Percentiles rank a stretch among this genome's conserved stretches.
These are phyloP conservation scores for Meyerozyma carpophila DNA, from an alignment of 1,139 yeast genomes.

Conservation along the genomic window DNA sequence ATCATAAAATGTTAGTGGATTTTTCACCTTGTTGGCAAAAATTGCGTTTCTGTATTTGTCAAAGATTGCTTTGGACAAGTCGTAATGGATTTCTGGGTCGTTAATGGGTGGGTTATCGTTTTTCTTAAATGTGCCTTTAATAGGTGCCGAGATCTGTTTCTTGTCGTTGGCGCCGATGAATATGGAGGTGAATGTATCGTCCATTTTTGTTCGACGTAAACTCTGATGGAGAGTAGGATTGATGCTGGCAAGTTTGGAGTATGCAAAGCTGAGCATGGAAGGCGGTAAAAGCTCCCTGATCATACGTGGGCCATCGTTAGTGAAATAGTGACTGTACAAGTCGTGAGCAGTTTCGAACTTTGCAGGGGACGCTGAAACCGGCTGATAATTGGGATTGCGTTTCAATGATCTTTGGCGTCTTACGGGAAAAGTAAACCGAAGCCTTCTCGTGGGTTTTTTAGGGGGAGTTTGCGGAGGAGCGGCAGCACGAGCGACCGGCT, in stretches of 20 bases:
- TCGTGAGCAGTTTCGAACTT: conserved; percentile 24
- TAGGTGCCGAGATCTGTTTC: conserved; percentile 15
- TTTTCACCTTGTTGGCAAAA: conserved; percentile 15
- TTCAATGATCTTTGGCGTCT: conserved; percentile 31
- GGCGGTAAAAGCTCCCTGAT: conserved; percentile 27
- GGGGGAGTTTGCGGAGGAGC: conserved; percentile 1
- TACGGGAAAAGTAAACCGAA: conserved; percentile 30
- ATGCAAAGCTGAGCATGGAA: conserved; percentile 22
- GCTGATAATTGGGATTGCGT: conserved; percentile 7
- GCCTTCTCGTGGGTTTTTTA: conserved; percentile 2
- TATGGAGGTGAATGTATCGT: conserved; percentile 1
- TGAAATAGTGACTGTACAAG: conserved; percentile 19
- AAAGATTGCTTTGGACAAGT: conserved; percentile 11
- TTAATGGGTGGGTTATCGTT: conserved; percentile 4
- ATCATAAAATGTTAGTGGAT: conserved; percentile 24
- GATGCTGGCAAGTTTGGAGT: conserved; percentile 14
- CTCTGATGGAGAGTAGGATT: conserved; percentile 17
- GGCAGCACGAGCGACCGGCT: conserved; percentile 1
- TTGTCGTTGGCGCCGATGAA: background rate
- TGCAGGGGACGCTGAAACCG: conserved; percentile 4
- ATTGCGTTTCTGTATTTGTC: conserved; percentile 24
- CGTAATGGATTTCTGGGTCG: conserved; percentile 3
- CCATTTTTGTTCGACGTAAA: conserved; percentile 5
- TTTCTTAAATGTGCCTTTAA: conserved; percentile 12
- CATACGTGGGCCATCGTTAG: conserved; percentile 18